Evolutionary conservation across 2,329 filamentous ascomycete genomes (phyloP), one percentile per base, ranked within the genome.

Genomic region (Pseudogymnoascus sp.): DNA sequence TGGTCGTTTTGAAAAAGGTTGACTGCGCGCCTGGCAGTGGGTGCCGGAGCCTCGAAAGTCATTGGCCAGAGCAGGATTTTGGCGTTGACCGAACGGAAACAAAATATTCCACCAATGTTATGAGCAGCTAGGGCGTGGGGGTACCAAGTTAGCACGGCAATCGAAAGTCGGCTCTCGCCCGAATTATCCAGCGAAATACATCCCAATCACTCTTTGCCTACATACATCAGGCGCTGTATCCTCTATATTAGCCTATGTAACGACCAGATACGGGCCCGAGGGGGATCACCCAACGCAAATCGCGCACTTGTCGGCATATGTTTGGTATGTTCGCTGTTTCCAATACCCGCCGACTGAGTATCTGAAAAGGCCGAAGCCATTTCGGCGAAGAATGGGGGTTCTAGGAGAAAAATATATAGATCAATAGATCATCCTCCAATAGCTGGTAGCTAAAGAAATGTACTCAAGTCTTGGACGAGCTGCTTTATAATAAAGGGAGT

Each of bases 101-200:
- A 60, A 60, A 40, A 60, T 38, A 14, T 60, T 60, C 56, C 56
- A 38, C 56, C 56, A 60, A 60, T 60, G n/a, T 14, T 21, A 31
- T 40, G 56, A 28, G n/a, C n/a, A 21, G 37, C 21, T 60, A 25
- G 28, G 12, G 31, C 56, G 31, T 60, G 31, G 56, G 56, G 56
- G 56, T 40, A 37, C 56, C 31, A 23, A 1, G n/a, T 37, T 36
- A 40, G 31, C 14, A 25, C 56, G 37, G 16, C 56, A 60, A 60
- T 28, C n/a, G 23, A n/a, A 25, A 16, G 23, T 31, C 43, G 23
- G 28, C 56, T 18, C 31, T 37, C 31, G 31, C 31, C 56, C 56
- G 56, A 60, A 37, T 60, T 38, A 60, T 37, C 56, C 56, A 40
- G 56, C 56, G 37, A 60, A 40, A 40, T 23, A 21, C 14, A 16